These are phyloP conservation scores for Ligustrum vulgare DNA, from an alignment of 257 asterid species.

Conservation along the genomic window DNA sequence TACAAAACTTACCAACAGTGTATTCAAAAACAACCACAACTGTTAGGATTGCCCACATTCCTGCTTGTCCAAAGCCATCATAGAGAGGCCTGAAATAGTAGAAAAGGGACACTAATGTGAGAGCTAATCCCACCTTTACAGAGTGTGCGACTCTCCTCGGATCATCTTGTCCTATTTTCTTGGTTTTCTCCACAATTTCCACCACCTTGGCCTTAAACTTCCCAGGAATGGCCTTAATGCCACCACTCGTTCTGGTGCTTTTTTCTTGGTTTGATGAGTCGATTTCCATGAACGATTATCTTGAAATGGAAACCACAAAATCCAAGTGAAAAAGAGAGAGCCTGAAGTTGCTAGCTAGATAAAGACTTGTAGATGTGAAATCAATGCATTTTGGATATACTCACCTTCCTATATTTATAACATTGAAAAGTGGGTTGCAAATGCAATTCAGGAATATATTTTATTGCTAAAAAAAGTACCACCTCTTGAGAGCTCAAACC, in stretches of 20 bases:
- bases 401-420: constrained; percentile 21
- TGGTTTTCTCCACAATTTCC: constrained; percentile 21
- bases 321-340: neutral
- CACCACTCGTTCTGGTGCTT: neutral
- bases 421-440: constrained; percentile 19
- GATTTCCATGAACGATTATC: constrained; percentile 32
- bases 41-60: constrained; percentile 79
- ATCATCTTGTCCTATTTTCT: constrained; percentile 59
- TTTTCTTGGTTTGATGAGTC: constrained; percentile 25
- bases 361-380: neutral
- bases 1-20: constrained; percentile 50
- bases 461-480: constrained; percentile 32
- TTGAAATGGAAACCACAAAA: no score
- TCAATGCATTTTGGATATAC: constrained; percentile 29
- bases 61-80: constrained; percentile 62
- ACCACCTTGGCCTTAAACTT: constrained; percentile 19
- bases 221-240: constrained; percentile 24
- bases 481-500: no score
- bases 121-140: constrained; percentile 61
- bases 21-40: constrained; percentile 73
- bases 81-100: constrained; percentile 65
- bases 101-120: constrained; percentile 56
- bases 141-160: constrained; percentile 61
- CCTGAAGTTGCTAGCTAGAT: constrained; percentile 20
- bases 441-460: constrained; percentile 3